Evolutionary conservation across 306 rosid species (phyloP), one percentile per base, ranked within the genome.

Genomic region (Inga laurina): DNA sequence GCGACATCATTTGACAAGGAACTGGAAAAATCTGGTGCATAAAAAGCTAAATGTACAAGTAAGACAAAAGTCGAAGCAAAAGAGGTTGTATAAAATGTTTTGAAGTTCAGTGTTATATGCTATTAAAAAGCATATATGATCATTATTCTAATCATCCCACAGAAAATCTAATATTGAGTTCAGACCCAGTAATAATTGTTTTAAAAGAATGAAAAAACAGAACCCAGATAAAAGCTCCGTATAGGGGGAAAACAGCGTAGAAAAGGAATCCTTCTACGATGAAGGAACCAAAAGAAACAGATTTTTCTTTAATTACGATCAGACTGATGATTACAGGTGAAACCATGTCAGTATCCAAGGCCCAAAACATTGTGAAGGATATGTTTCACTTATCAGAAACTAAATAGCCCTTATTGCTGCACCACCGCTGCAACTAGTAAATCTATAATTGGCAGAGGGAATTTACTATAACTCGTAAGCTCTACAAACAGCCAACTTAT

Each of bases 1-100:
- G 49, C 46, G 67, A 78, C 10, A 72, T 70, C 30, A 72, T 82
- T 85, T 71, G n/a, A 75, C 35, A 84, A 75, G 72, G 74, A 85
- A 65, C 71, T 35, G 56, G 41, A 51, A 78, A 59, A 13, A 51
- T 32, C 27, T 41, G 27, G 27, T 7, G 12, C 81, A 71, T 14
- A 46, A 74, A 70, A 22, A 48, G 22, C 43, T 54, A 70, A 49
- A 83, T 52, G n/a, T 72, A 4, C 4, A 72, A 66, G 72, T 15
- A 16, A n/a, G 45, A 68, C 66, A 68, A 61, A 74, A 78, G 43
- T 10, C 74, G 73, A 16, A 35, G 35, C 56, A 52, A 35, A 77
- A 21, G 59, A 72, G 75, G 66, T 14, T 39, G 67, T 7, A 72
- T 46, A 32, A 76, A 59, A 72, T 16, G 62, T 66, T 43, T 24